A percentile compares a stretch with the other conserved stretches of the same genome.
phyloP scores from a whole-genome alignment of 306 rosid genomes.

The Oemleria cerasiformis region DNA sequence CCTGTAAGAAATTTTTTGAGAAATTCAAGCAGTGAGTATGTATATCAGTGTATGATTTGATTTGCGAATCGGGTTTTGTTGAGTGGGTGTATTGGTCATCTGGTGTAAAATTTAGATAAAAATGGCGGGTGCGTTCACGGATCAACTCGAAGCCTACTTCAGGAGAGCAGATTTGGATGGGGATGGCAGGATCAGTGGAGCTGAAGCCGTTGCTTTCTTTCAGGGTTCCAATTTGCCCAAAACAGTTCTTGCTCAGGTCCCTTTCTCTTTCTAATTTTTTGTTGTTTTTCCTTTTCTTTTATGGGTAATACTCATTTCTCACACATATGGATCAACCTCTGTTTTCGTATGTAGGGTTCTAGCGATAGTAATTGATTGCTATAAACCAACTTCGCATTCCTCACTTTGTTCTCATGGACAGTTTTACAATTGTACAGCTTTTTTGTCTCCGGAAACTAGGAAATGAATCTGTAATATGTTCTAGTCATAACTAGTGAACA shows the following conservation, averaged over 20 bases:
- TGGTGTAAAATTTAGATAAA: conserved; percentile 5
- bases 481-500: neutral
- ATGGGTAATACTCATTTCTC: too few species aligned
- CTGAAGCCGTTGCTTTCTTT: conserved; percentile 87
- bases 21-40: neutral
- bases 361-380: neutral
- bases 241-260: conserved; percentile 89
- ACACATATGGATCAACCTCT: neutral
- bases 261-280: neutral
- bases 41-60: neutral
- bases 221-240: conserved; percentile 81
- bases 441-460: too few species aligned
- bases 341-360: neutral
- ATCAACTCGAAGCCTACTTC: conserved; percentile 80
- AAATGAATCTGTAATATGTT: neutral
- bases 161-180: conserved; percentile 94
- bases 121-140: conserved; percentile 58
- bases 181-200: conserved; percentile 92
- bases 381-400: neutral
- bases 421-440: neutral
- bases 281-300: too few species aligned
- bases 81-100: conserved; percentile 17
- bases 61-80: conserved; percentile 12
- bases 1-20: neutral
- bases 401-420: neutral